A percentile compares a stretch with the other conserved stretches of the same genome.
Conservation (phyloP, 2,329 filamentous ascomycete species). For the Clathrospora elynae region DNA sequence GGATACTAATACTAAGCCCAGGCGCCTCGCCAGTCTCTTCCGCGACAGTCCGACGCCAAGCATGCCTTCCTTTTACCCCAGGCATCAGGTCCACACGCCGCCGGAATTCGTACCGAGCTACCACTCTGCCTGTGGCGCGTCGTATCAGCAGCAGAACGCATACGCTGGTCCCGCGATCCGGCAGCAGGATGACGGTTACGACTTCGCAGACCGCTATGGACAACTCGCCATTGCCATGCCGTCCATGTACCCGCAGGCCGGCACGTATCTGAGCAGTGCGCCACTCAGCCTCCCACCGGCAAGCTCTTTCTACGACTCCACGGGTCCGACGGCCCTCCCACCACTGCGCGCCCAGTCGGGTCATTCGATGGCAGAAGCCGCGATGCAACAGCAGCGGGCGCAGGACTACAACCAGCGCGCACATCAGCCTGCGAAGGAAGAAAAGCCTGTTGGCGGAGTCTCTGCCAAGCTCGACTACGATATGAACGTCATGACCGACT, state of each 20-base stretch:
- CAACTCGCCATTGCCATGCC: slow-evolving; percentile 50
- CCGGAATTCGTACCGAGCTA: slow-evolving; percentile 55
- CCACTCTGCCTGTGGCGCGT: slow-evolving; percentile 52
- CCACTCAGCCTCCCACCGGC: slow-evolving; percentile 44
- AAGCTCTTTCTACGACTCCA: slow-evolving; percentile 52
- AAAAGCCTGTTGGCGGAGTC: slow-evolving; percentile 79
- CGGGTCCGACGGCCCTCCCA: slow-evolving; percentile 53
- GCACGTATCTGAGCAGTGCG: slow-evolving; percentile 47
- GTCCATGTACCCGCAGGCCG: slow-evolving; percentile 48
- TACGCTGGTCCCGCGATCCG: slow-evolving; percentile 50
- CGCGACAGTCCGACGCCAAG: slow-evolving; percentile 42
- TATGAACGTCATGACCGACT: slow-evolving; percentile 94
- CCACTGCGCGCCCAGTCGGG: slow-evolving; percentile 53
- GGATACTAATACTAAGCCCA: slow-evolving; percentile 32
- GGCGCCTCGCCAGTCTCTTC: slow-evolving; percentile 52
- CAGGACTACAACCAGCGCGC: slow-evolving; percentile 48
- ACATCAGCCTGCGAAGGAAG: slow-evolving; percentile 60
- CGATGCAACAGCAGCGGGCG: slow-evolving; percentile 49
- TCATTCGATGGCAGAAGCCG: slow-evolving; percentile 43
- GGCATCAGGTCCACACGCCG: slow-evolving; percentile 53
- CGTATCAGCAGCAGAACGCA: slow-evolving; percentile 54
- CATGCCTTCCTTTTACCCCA: slow-evolving; percentile 60
- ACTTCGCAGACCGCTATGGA: slow-evolving; percentile 54
- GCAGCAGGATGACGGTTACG: slow-evolving; percentile 54
- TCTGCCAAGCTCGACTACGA: slow-evolving; percentile 95